A percentile compares a stretch with the other conserved stretches of the same genome.
phyloP scores from a whole-genome alignment of 75 land plant species.

The Chamaecyparis obtusa region DNA sequence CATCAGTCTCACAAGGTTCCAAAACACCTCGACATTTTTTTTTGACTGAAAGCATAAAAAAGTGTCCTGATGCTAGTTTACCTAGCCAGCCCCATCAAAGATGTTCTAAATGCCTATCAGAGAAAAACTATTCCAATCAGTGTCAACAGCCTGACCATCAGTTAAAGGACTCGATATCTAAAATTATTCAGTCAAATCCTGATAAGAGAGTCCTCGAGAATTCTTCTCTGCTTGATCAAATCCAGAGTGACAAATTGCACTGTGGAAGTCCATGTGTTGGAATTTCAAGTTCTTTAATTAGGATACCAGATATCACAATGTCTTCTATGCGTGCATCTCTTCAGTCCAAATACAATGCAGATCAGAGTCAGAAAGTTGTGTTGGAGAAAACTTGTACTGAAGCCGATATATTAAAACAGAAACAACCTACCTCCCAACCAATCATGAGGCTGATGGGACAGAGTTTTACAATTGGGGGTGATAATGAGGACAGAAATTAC shows the following conservation, averaged over 20 bases:
- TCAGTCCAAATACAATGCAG: background rate
- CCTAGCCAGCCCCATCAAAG: background rate
- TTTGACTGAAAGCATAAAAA: background rate
- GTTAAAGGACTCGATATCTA: background rate
- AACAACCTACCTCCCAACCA: background rate
- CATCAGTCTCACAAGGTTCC: background rate
- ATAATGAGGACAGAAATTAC: background rate
- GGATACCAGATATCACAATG: background rate
- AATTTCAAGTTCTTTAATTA: background rate
- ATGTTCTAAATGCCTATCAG: background rate
- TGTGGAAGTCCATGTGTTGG: background rate
- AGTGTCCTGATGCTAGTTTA: background rate
- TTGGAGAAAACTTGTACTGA: background rate
- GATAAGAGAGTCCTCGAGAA: background rate
- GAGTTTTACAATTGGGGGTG: background rate
- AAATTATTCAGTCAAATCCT: background rate
- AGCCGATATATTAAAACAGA: background rate
- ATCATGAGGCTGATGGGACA: constrained; percentile 7
- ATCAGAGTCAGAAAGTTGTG: background rate
- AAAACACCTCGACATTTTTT: background rate
- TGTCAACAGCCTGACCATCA: background rate
- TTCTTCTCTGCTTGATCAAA: background rate
- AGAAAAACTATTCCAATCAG: no score
- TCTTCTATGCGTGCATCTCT: background rate
- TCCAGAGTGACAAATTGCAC: background rate